Percentiles rank a stretch among this genome's conserved stretches.
phyloP scores from a whole-genome alignment of 805 yeast species.

The Ogataea polymorpha region DNA sequence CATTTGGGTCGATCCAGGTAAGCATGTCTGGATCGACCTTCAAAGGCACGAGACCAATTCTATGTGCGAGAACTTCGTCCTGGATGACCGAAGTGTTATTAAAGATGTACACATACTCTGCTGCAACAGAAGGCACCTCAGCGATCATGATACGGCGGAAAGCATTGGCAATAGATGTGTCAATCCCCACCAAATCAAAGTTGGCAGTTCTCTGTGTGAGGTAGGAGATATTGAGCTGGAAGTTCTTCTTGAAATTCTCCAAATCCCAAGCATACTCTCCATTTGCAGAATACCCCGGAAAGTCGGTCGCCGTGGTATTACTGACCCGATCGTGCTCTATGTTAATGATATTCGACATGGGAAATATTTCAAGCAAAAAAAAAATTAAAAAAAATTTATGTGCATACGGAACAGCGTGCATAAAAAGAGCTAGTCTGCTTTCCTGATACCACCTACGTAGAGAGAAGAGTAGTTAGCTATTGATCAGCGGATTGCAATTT shows the following conservation, averaged over 20 bases:
- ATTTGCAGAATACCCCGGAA: conserved; percentile 74
- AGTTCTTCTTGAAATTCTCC: conserved; percentile 67
- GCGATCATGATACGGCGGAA: conserved; percentile 96
- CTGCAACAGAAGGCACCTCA: conserved; percentile 94
- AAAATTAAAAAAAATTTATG: not conserved
- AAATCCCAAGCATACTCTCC: conserved; percentile 79
- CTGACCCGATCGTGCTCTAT: conserved; percentile 90
- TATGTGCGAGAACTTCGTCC: conserved; percentile 94
- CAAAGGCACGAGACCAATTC: conserved; percentile 90
- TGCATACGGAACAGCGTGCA: not conserved
- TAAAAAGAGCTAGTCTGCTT: not conserved
- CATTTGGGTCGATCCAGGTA: conserved; percentile 71
- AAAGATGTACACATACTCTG: conserved; percentile 85
- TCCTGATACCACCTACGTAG: no score
- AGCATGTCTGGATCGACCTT: conserved; percentile 87
- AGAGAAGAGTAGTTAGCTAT: no score
- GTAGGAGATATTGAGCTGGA: conserved; percentile 65
- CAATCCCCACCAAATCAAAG: conserved; percentile 83
- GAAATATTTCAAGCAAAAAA: conserved; percentile 3
- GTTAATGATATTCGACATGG: conserved; percentile 62
- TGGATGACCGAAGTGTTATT: conserved; percentile 96
- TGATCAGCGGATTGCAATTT: no score
- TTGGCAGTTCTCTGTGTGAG: conserved; percentile 69
- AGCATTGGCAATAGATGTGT: conserved; percentile 93
- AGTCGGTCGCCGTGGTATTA: conserved; percentile 84